phyloP scores from a whole-genome alignment of 2,329 filamentous ascomycete species.

The Microsporum canis region DNA sequence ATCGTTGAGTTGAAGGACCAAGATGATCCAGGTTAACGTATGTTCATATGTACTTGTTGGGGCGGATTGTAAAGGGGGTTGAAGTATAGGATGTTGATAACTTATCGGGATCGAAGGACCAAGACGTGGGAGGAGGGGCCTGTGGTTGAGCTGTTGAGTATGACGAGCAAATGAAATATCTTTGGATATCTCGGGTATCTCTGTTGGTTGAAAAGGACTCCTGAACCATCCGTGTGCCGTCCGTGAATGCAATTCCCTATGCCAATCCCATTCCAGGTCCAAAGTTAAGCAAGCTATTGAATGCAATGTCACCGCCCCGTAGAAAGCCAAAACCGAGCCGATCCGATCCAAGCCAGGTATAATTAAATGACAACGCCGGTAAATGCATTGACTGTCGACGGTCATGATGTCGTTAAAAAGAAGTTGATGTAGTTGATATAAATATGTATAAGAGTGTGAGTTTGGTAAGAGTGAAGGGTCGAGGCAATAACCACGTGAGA shows the following conservation, averaged over 20 bases:
- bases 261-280: not conserved
- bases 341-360: not conserved
- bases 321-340: not conserved
- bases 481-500: not conserved
- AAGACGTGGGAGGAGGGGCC: not conserved
- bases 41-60: not conserved
- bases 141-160: not conserved
- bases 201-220: not conserved
- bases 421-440: not conserved
- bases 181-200: not conserved
- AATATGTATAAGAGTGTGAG: not conserved
- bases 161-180: not conserved
- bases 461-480: not conserved
- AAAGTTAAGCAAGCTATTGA: not conserved
- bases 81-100: not conserved
- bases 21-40: not conserved
- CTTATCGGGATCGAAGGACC: not conserved
- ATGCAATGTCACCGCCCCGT: not conserved
- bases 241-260: not conserved
- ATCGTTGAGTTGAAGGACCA: not conserved
- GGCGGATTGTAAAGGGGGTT: not conserved
- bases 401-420: not conserved
- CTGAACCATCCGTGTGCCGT: not conserved
- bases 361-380: not conserved
- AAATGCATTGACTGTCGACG: constrained; percentile 4